These are phyloP conservation scores for Populus tomentosa DNA, from an alignment of 441 rosid species.

Conservation along the genomic window DNA sequence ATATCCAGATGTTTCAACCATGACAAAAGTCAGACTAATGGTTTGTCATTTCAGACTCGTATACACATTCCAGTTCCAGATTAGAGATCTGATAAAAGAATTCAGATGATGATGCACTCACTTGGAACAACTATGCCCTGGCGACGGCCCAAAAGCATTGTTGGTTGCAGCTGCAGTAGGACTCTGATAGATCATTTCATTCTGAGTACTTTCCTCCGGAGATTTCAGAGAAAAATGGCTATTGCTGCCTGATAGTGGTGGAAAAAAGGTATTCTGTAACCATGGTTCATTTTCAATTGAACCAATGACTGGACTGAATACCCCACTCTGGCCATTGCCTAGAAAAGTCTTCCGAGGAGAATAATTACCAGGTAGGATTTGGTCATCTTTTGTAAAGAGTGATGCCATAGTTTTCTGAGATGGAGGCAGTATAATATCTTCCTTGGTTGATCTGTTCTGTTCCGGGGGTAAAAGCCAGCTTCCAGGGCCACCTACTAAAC, in stretches of 20 bases:
- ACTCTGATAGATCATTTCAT: constrained; percentile 51
- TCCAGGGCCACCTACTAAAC: constrained; percentile 51
- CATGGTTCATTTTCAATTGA: constrained; percentile 66
- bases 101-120: constrained; percentile 41
- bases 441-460: constrained; percentile 43
- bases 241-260: constrained; percentile 53
- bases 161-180: constrained; percentile 44
- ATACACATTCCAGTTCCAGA: constrained; percentile 4
- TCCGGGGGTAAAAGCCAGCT: constrained; percentile 64
- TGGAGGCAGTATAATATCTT: constrained; percentile 43
- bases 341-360: constrained; percentile 63
- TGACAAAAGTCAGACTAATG: not conserved
- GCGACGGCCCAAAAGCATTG: constrained; percentile 52
- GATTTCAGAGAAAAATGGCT: constrained; percentile 38
- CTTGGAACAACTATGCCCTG: constrained; percentile 70
- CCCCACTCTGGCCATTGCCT: constrained; percentile 54
- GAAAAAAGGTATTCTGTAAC: constrained; percentile 61
- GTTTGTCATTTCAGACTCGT: not conserved
- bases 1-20: not conserved
- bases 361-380: constrained; percentile 34
- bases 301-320: constrained; percentile 53
- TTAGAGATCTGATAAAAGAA: constrained; percentile 3
- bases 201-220: constrained; percentile 38
- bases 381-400: constrained; percentile 65
- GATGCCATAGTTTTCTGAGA: constrained; percentile 60